Percentiles rank a stretch among this genome's conserved stretches.
phyloP scores from a whole-genome alignment of 2,329 filamentous ascomycete species.

The Lecanicillium sp. region DNA sequence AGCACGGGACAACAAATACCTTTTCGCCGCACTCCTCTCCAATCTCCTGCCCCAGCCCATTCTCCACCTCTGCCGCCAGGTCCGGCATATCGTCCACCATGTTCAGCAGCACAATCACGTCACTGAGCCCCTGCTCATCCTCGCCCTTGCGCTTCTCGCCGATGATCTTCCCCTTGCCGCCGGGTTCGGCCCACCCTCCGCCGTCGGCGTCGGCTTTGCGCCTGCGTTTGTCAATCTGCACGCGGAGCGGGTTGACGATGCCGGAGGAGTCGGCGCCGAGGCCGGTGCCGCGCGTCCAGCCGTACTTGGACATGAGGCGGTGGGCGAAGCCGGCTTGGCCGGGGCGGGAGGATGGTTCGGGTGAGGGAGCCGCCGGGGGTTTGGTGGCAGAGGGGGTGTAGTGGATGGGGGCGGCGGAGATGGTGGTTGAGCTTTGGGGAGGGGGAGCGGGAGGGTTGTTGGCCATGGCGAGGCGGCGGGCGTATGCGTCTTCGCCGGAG shows the following conservation, averaged over 20 bases:
- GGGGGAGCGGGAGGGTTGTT: conserved; percentile 27
- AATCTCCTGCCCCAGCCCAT: conserved; percentile 82
- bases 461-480: conserved; percentile 54
- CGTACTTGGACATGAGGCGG: conserved; percentile 87
- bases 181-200: conserved; percentile 67
- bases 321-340: conserved; percentile 82
- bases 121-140: conserved; percentile 67
- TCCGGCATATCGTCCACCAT: conserved; percentile 82
- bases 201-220: conserved; percentile 73
- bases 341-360: conserved; percentile 51
- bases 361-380: conserved; percentile 28
- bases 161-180: conserved; percentile 70
- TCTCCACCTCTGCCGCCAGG: conserved; percentile 69
- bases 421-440: conserved; percentile 35
- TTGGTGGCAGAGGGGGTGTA: conserved; percentile 52
- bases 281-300: conserved; percentile 83
- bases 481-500: conserved; percentile 65
- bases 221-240: conserved; percentile 80
- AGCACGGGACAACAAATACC: too few relatives aligned
- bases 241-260: conserved; percentile 76
- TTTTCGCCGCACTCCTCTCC: conserved; percentile 87
- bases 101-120: conserved; percentile 73
- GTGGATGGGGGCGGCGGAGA: conserved; percentile 71
- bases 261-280: conserved; percentile 77
- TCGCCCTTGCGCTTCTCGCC: conserved; percentile 58